Evolutionary conservation across 2,329 filamentous ascomycete species (phyloP).

Genomic region (Myrmaecium sp.): DNA sequence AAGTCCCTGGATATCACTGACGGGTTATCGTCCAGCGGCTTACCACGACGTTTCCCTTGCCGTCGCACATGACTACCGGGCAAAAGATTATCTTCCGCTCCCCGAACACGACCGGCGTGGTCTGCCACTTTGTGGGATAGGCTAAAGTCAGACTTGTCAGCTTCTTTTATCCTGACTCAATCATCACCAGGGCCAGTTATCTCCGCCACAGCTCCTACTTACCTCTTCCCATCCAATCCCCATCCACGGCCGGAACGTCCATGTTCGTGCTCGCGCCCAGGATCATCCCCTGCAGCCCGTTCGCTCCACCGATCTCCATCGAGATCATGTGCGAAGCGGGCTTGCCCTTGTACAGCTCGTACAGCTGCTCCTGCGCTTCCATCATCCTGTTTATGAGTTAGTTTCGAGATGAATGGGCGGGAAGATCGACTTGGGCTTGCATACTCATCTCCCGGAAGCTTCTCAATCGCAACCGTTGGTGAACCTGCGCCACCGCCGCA

Average conservation of each 20-base stretch:
- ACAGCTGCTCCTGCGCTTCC: conserved; percentile 20
- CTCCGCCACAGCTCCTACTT: too few species aligned
- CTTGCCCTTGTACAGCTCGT: conserved; percentile 15
- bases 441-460: conserved; percentile 25
- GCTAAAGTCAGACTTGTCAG: too few species aligned
- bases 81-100: conserved; percentile 22
- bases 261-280: conserved; percentile 21
- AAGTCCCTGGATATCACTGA: too few species aligned
- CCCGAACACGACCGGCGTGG: conserved; percentile 25
- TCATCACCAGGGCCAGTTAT: too few species aligned
- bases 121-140: conserved; percentile 29
- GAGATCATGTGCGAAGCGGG: conserved; percentile 20
- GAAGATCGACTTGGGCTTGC: too few species aligned
- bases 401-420: conserved; percentile 18
- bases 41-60: conserved; percentile 22
- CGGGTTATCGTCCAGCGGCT: too few species aligned
- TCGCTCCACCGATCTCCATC: conserved; percentile 31
- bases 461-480: conserved; percentile 27
- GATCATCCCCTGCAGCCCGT: conserved; percentile 24
- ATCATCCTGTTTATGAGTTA: conserved; percentile 14
- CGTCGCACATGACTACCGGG: conserved; percentile 22
- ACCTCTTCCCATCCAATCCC: conserved; percentile 32
- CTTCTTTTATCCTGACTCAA: too few species aligned
- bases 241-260: conserved; percentile 27
- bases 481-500: conserved; percentile 29